Evolutionary conservation across 345 rosid genomes (phyloP).

Genomic region (Pistacia atlantica): DNA sequence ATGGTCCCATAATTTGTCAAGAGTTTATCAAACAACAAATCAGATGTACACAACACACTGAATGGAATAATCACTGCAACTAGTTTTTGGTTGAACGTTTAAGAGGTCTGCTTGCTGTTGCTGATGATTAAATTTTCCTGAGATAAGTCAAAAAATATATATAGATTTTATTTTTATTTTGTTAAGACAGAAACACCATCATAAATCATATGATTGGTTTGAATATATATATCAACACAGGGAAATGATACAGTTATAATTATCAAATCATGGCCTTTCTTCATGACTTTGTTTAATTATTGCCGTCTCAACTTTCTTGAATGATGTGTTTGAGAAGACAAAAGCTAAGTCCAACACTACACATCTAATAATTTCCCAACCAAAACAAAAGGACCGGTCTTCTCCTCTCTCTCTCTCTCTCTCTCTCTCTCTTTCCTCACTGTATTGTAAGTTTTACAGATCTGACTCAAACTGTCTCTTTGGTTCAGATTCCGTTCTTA

Average conservation of each 20-base stretch:
- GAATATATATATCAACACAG: background rate
- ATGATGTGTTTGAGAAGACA: conserved; percentile 34
- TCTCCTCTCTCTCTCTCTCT: background rate
- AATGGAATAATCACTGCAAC: too few species aligned
- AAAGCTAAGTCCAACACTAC: conserved; percentile 21
- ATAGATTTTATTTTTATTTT: background rate
- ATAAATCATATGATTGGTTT: background rate
- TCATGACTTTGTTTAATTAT: background rate
- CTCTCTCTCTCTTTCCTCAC: background rate
- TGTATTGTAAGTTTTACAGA: background rate
- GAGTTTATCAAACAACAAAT: too few species aligned
- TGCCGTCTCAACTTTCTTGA: conserved; percentile 29
- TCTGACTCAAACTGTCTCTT: background rate
- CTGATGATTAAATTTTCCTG: background rate
- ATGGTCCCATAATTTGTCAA: too few species aligned
- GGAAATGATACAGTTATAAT: conserved; percentile 17
- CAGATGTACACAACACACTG: too few species aligned
- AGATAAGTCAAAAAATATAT: background rate
- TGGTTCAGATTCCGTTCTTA: conserved; percentile 12
- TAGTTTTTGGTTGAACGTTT: too few species aligned
- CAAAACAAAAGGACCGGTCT: conserved; percentile 2
- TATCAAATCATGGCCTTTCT: conserved; percentile 8
- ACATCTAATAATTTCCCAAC: conserved; percentile 13
- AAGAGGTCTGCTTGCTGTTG: too few species aligned
- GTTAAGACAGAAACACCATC: background rate